phyloP scores from a whole-genome alignment of 1,139 yeast species.

The Saccharomyces hybrid region DNA sequence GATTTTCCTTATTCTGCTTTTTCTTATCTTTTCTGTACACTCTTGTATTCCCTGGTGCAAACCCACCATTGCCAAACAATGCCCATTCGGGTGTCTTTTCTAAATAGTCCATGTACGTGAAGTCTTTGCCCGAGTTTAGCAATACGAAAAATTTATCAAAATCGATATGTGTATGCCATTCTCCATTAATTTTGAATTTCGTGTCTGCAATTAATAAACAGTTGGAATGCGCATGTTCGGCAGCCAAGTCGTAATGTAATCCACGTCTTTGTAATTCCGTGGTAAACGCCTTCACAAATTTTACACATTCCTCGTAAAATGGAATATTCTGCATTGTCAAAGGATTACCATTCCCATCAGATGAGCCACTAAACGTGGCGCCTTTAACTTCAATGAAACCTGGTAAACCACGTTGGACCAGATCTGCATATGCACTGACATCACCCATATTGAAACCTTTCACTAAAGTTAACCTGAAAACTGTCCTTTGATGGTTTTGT shows the following conservation, averaged over 20 bases:
- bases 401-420: slow-evolving; percentile 76
- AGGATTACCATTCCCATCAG: slow-evolving; percentile 74
- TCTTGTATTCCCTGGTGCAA: slow-evolving; percentile 76
- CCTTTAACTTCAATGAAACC: slow-evolving; percentile 90
- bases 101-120: slow-evolving; percentile 73
- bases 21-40: slow-evolving; percentile 61
- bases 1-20: slow-evolving; percentile 2
- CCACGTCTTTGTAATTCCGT: slow-evolving; percentile 57
- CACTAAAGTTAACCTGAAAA: slow-evolving; percentile 81
- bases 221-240: slow-evolving; percentile 94
- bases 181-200: slow-evolving; percentile 59
- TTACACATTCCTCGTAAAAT: slow-evolving; percentile 81
- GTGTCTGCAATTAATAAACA: slow-evolving; percentile 78
- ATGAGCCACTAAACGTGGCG: slow-evolving; percentile 88
- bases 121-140: slow-evolving; percentile 53
- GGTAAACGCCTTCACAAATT: slow-evolving; percentile 58
- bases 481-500: slow-evolving; percentile 81
- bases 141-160: slow-evolving; percentile 70
- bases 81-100: slow-evolving; percentile 89
- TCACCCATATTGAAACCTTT: slow-evolving; percentile 88
- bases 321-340: slow-evolving; percentile 94
- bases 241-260: slow-evolving; percentile 71
- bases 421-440: slow-evolving; percentile 77
- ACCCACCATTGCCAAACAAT: slow-evolving; percentile 86
- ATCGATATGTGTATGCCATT: slow-evolving; percentile 88